Percentiles rank a stretch among this genome's conserved stretches.
Evolutionary conservation across 352 stramenopile species (phyloP).

Genomic region (Pythium dissimile): DNA sequence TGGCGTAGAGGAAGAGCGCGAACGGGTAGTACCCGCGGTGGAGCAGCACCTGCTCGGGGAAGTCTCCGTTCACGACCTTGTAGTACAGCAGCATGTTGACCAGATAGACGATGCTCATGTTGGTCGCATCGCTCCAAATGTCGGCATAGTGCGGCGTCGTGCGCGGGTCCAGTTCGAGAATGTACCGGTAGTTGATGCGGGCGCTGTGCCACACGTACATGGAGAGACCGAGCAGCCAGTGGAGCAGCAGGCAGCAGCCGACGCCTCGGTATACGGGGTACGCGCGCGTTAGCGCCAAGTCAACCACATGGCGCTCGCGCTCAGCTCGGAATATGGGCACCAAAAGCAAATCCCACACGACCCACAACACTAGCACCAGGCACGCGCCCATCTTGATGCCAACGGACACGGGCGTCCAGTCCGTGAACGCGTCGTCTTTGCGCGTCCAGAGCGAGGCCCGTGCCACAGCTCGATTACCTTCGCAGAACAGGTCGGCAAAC

Average conservation of each 20-base stretch:
- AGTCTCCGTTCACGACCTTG: constrained; percentile 91
- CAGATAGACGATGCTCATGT: constrained; percentile 96
- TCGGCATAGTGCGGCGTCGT: constrained; percentile 78
- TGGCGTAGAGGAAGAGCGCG: constrained; percentile 89
- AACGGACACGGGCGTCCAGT: constrained; percentile 82
- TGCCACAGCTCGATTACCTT: constrained; percentile 65
- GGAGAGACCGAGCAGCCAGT: constrained; percentile 94
- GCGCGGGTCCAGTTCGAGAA: constrained; percentile 87
- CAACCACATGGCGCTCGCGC: constrained; percentile 69
- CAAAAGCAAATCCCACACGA: constrained; percentile 94
- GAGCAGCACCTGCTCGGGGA: constrained; percentile 74
- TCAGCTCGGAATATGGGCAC: constrained; percentile 66
- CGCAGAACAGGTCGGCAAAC: constrained; percentile 75
- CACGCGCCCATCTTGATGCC: constrained; percentile 82
- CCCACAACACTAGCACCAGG: constrained; percentile 87
- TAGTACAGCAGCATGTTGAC: constrained; percentile 96
- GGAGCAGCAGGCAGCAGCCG: constrained; percentile 92
- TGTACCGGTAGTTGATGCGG: constrained; percentile 89
- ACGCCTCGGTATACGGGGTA: constrained; percentile 96
- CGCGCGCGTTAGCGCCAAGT: constrained; percentile 69
- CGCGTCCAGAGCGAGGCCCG: constrained; percentile 80
- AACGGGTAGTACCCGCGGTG: constrained; percentile 91
- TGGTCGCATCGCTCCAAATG: constrained; percentile 95
- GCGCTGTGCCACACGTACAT: constrained; percentile 88
- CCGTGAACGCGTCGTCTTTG: constrained; percentile 61